These are phyloP conservation scores for Eimeria brunetti DNA, from an alignment of 169 alveolate genomes.

Conservation along the genomic window DNA sequence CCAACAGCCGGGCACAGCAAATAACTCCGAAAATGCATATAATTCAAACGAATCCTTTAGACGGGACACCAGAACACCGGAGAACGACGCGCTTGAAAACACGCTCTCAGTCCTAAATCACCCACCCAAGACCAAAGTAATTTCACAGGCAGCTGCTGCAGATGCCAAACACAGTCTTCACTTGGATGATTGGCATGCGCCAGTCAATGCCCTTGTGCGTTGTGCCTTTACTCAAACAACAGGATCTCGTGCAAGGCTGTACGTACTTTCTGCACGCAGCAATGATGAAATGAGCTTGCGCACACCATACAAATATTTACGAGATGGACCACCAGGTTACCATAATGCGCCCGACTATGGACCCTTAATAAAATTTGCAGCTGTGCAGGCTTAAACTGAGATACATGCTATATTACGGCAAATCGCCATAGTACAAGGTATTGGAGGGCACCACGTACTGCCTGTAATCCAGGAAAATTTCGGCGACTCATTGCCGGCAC, in stretches of 20 bases:
- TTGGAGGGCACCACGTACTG: slow-evolving; percentile 5
- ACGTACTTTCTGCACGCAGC: not conserved
- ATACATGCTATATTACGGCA: not conserved
- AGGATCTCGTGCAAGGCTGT: not conserved
- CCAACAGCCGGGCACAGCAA: not conserved
- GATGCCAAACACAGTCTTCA: not conserved
- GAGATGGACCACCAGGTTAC: not conserved
- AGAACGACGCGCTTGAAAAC: not conserved
- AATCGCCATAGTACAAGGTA: not conserved
- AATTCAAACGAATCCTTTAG: not conserved
- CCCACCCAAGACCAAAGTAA: too few relatives aligned
- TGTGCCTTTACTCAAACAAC: not conserved
- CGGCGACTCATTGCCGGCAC: not conserved
- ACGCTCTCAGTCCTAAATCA: not conserved
- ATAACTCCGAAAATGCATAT: too few relatives aligned
- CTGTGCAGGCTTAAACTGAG: not conserved
- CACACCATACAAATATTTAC: not conserved
- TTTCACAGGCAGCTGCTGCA: not conserved
- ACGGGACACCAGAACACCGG: not conserved
- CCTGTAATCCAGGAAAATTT: not conserved
- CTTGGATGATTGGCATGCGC: not conserved
- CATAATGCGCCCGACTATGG: not conserved
- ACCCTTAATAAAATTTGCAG: not conserved
- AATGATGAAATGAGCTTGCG: not conserved
- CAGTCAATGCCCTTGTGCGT: not conserved